Evolutionary conservation across 2,329 filamentous ascomycete species (phyloP), one percentile per base, ranked within the genome.

Genomic region (Calonectria pseudoturangicola): DNA sequence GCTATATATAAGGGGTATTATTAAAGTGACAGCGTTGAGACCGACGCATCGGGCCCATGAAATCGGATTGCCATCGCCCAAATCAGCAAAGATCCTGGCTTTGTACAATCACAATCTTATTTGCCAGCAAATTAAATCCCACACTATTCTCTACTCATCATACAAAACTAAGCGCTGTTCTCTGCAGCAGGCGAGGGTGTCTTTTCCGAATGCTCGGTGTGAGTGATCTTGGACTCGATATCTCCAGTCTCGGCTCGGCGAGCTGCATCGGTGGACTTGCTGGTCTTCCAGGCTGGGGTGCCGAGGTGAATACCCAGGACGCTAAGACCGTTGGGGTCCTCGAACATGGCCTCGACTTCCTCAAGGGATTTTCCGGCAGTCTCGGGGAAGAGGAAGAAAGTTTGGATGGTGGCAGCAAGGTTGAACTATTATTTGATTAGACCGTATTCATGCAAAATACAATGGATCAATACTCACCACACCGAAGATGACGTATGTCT

Each of bases 321-420:
- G 9, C 25, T 47, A 79, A 76, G 12, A 3, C 77, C 77, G 3
- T 79, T 18, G 0, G 76, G 74, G 2, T 79, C 77, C 15, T 79
- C 77, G 21, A 84, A 84, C 47, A 84, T 81, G 8, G 79, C 54
- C 68, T 93, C 91, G 80, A 93, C 89, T 77, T 93, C 92, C 80
- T 93, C 92, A 2, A 93, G 85, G 1, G 86, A 88, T 48, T 88
- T 87, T 74, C 79, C 78, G 72, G 85, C 83, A 0, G 87, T 88
- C 71, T 88, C 87, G 0, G 86, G 86, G 69, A 87, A 88, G 74
- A 87, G 83, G 73, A 88, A 83, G 76, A 87, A 87, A 5, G 80
- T 75, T 13, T 79, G 77, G 6, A 77, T 12, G 0, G 77, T 72
- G 68, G 76, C 77, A 18, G 70, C 73, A 7, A 76, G 47, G 28